Evolutionary conservation across 306 rosid genomes (phyloP).

Genomic region (Nissolia schottii): DNA sequence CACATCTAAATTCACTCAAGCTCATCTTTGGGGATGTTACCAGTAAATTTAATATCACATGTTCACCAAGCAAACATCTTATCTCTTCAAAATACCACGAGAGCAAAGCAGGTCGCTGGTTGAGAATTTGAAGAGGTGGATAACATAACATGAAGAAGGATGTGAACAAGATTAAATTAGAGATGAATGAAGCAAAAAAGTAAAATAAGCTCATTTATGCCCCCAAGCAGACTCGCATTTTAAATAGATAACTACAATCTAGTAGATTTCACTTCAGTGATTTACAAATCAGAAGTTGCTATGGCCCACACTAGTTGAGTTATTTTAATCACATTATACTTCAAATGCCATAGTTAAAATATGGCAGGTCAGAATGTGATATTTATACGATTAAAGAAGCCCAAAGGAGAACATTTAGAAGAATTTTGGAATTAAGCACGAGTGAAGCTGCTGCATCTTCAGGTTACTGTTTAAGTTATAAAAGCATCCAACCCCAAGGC

Average conservation of each 20-base stretch:
- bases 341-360: too few species aligned
- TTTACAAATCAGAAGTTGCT: too few species aligned
- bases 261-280: background rate
- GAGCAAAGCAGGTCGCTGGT: background rate
- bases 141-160: background rate
- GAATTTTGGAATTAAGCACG: background rate
- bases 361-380: background rate
- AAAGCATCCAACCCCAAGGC: background rate
- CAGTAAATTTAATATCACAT: background rate
- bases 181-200: background rate
- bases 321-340: too few species aligned
- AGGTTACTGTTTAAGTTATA: too few species aligned
- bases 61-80: background rate
- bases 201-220: background rate
- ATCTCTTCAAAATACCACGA: background rate
- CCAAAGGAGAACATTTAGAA: background rate
- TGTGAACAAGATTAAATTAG: background rate
- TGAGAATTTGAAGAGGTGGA: background rate
- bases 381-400: background rate
- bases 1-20: background rate
- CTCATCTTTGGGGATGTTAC: background rate
- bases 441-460: too few species aligned
- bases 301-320: too few species aligned
- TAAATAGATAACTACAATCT: background rate
- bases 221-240: background rate